Evolutionary conservation across 2,329 filamentous ascomycete species (phyloP), one percentile per base, ranked within the genome.

Genomic region (Colletotrichum incanum): DNA sequence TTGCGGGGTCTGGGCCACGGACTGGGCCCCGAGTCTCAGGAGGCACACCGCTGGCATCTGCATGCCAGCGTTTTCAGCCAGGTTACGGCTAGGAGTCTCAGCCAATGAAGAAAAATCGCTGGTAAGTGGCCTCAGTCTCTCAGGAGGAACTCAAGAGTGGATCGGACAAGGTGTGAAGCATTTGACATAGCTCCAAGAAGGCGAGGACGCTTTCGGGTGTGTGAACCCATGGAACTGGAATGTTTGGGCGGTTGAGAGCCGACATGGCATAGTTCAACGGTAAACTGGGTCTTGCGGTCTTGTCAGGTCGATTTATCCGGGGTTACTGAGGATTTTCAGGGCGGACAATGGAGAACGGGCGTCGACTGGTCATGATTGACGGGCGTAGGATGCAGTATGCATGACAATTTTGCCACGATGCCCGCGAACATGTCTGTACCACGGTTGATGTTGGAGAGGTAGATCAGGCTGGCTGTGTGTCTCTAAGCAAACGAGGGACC

Each of bases 281-380:
- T 37, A 23, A 62, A 45, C 16, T 50, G 43, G 20, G 26, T n/a
- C 39, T 55, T 43, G 52, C 26, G 20, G 26, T 16, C 39, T 55
- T 43, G 52, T 28, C 12, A 43, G 20, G 23, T 45, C 26, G 56
- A 26, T 18, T 26, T n/a, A 34, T 18, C 56, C 43, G 56, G n/a
- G 43, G 52, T 8, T 45, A 8, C 18, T 65, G 34, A 65, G 43
- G 52, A 65, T 50, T 50, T 58, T 45, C 41, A 26, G 60, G 58
- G 66, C 52, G 54, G 54, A 60, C 37, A 26, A 45, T 54, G 18
- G 5, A 67, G 16, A 37, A 34, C 66, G 39, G 62, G 43, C 41
- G 18, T 11, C 41, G 14, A 37, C 45, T 18, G 61, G 41, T 66
- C 45, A 70, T 71, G 16, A 56, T 55, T 67, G 56, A 68, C 54